These are phyloP conservation scores for Ambrosia hybrid DNA, from an alignment of 140 eudicot species.

Conservation along the genomic window DNA sequence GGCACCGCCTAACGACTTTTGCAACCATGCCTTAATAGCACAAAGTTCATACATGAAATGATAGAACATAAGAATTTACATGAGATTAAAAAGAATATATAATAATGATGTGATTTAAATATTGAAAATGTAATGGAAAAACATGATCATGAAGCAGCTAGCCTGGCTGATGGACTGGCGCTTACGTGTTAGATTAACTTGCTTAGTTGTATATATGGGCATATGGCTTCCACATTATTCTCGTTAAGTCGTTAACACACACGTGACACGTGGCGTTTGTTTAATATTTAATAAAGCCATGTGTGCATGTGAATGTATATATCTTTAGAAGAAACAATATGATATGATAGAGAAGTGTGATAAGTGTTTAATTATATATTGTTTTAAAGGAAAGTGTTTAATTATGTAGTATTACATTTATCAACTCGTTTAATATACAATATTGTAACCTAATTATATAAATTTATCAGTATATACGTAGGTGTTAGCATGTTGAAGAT, in stretches of 20 bases:
- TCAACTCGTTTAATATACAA: too few species aligned
- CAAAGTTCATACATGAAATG: too few species aligned
- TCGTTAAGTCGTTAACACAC: conserved; percentile 8
- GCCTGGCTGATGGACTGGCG: conserved; percentile 24
- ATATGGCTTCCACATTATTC: neutral
- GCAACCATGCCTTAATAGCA: neutral
- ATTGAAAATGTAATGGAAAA: neutral
- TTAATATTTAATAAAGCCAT: neutral
- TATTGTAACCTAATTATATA: neutral
- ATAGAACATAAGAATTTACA: too few species aligned
- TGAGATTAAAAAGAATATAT: too few species aligned
- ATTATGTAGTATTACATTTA: too few species aligned
- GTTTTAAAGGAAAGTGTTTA: too few species aligned
- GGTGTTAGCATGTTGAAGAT: too few species aligned
- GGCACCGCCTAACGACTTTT: too few species aligned
- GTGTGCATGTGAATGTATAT: neutral
- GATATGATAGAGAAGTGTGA: too few species aligned
- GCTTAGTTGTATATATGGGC: conserved; percentile 14
- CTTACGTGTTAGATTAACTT: conserved; percentile 23
- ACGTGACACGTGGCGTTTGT: neutral
- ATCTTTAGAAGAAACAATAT: neutral
- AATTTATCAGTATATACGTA: too few species aligned
- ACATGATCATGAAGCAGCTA: neutral
- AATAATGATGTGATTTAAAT: too few species aligned
- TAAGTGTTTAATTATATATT: too few species aligned